Percentiles rank a stretch among this genome's conserved stretches.
Conservation (phyloP, 2,329 filamentous ascomycete genomes). For the Exophiala phaeomuriformis region DNA sequence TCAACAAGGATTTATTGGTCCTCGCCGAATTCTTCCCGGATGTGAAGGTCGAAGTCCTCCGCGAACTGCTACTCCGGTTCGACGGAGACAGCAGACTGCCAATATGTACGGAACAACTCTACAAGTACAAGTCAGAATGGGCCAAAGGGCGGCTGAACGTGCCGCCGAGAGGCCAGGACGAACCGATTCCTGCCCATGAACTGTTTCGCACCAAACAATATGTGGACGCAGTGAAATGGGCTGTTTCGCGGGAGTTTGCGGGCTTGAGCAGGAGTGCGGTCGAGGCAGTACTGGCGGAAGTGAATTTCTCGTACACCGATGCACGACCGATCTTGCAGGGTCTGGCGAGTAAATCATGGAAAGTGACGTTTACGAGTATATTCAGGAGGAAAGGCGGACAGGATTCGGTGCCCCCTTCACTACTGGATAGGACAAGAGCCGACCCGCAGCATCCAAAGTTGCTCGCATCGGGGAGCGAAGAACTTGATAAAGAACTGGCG, state of each 20-base stretch:
- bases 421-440: conserved; percentile 32
- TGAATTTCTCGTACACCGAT: conserved; percentile 40
- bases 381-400: conserved; percentile 38
- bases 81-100: conserved; percentile 42
- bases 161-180: conserved; percentile 25
- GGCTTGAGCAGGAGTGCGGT: conserved; percentile 39
- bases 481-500: conserved; percentile 40
- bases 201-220: conserved; percentile 40
- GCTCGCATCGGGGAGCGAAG: conserved; percentile 38
- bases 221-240: conserved; percentile 35
- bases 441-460: conserved; percentile 31
- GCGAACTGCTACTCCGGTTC: conserved; percentile 41
- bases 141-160: conserved; percentile 42
- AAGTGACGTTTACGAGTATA: conserved; percentile 38
- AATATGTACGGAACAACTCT: conserved; percentile 42
- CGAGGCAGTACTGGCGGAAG: conserved; percentile 43
- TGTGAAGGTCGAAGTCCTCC: conserved; percentile 42
- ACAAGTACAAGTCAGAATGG: conserved; percentile 42
- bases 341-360: conserved; percentile 39
- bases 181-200: conserved; percentile 36
- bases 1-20: conserved; percentile 38
- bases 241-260: conserved; percentile 40
- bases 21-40: conserved; percentile 42
- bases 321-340: conserved; percentile 40
- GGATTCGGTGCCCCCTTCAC: conserved; percentile 35